A percentile compares a stretch with the other conserved stretches of the same genome.
Conservation (phyloP, 768 basidiomycete species). For the Termitomyces sp. region DNA sequence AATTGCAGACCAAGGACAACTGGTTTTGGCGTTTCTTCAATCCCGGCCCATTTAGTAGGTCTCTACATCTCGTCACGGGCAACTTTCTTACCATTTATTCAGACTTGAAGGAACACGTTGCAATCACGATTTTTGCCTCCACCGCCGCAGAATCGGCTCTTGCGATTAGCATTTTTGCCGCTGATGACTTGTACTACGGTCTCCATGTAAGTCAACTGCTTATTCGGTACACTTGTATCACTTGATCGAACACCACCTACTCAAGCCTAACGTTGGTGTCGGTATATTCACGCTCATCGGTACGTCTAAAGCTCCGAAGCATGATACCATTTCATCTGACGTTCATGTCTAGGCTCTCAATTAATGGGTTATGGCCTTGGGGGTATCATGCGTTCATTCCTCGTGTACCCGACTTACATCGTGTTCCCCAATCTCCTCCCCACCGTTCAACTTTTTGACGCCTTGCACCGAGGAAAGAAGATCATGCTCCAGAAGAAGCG, state of each 20-base stretch:
- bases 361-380: slow-evolving; percentile 32
- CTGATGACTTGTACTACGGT: slow-evolving; percentile 42
- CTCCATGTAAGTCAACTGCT: slow-evolving; percentile 24
- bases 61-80: background rate
- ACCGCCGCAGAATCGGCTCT: slow-evolving; percentile 55
- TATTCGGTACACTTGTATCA: background rate
- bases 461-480: slow-evolving; percentile 36
- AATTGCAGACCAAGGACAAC: slow-evolving; percentile 25
- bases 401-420: slow-evolving; percentile 43
- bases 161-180: slow-evolving; percentile 56
- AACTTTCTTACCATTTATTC: background rate
- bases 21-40: slow-evolving; percentile 53
- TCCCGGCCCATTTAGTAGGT: slow-evolving; percentile 56
- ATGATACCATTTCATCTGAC: background rate
- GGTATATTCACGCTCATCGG: slow-evolving; percentile 9
- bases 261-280: slow-evolving; percentile 27
- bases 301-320: background rate
- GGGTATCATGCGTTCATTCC: slow-evolving; percentile 33
- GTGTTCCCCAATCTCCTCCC: slow-evolving; percentile 37
- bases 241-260: background rate
- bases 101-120: slow-evolving; percentile 56
- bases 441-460: slow-evolving; percentile 36
- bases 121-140: slow-evolving; percentile 56
- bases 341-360: slow-evolving; percentile 22
- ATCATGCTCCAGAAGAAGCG: slow-evolving; percentile 43